phyloP scores from a whole-genome alignment of 805 yeast species.

The Pichia rugopelliculosa region DNA sequence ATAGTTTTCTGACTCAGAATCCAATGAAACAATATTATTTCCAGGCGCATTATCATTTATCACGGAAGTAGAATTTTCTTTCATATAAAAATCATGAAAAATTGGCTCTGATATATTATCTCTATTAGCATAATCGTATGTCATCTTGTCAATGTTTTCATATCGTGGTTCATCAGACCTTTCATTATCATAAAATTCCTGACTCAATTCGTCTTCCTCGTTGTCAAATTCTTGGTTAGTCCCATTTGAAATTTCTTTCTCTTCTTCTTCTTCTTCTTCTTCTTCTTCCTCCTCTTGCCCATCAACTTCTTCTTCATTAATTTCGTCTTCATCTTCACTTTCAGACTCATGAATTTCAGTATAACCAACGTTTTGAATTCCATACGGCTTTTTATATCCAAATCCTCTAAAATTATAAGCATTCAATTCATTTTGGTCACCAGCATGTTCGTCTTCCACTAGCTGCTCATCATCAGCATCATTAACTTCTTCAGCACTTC shows the following conservation, averaged over 20 bases:
- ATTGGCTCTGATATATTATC: neutral
- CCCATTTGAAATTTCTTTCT: neutral
- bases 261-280: slow-evolving; percentile 5
- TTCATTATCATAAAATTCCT: neutral
- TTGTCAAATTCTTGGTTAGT: neutral
- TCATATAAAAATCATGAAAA: slow-evolving; percentile 3
- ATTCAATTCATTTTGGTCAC: neutral
- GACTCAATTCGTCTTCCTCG: neutral
- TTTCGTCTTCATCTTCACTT: neutral
- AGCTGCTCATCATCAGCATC: neutral
- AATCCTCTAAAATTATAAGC: neutral
- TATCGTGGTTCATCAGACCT: neutral
- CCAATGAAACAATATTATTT: neutral
- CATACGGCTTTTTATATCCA: neutral
- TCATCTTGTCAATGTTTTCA: neutral
- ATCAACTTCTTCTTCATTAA: neutral
- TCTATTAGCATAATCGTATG: neutral
- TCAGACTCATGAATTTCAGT: neutral
- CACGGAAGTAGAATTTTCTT: neutral
- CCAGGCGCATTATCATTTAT: neutral
- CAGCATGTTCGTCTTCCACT: neutral
- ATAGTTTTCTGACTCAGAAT: slow-evolving; percentile 6
- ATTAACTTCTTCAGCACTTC: neutral
- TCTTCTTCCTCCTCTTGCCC: slow-evolving; percentile 4
- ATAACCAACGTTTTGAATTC: neutral